Conservation (phyloP, 108 stramenopile genomes). For the Stephanodiscus minutulus region DNA sequence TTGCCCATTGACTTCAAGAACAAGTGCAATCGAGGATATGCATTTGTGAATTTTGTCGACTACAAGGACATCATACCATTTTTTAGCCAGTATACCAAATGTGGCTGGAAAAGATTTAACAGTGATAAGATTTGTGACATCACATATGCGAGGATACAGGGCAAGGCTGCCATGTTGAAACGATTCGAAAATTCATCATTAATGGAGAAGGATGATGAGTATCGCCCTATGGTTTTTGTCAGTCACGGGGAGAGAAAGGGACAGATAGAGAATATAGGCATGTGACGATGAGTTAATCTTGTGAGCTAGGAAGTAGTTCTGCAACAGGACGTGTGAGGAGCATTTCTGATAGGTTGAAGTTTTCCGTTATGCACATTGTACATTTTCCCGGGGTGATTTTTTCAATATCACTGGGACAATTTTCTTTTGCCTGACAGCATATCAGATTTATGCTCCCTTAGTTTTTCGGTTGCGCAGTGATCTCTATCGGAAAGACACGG, state of each 20-base stretch:
- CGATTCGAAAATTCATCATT: constrained; percentile 97
- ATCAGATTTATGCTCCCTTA: too few relatives aligned
- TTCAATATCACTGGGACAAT: constrained; percentile 1
- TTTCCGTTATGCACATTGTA: not conserved
- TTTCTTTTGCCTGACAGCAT: not conserved
- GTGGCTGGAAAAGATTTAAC: constrained; percentile 95
- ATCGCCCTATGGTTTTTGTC: constrained; percentile 91
- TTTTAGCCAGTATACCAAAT: constrained; percentile 87
- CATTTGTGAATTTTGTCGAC: constrained; percentile 98
- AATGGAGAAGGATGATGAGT: constrained; percentile 98
- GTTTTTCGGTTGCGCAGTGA: too few relatives aligned
- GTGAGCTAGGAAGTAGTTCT: not conserved
- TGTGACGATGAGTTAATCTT: constrained; percentile 1
- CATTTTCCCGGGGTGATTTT: not conserved
- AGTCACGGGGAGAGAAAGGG: constrained; percentile 54
- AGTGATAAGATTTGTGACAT: constrained; percentile 98
- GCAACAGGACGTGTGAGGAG: not conserved
- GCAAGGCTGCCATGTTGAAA: constrained; percentile 95
- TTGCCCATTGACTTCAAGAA: constrained; percentile 99
- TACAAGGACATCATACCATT: constrained; percentile 88
- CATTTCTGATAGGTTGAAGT: not conserved
- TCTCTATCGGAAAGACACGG: too few relatives aligned
- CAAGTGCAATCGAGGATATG: constrained; percentile 98
- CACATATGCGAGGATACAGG: constrained; percentile 98
- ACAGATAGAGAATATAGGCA: constrained; percentile 27